These are phyloP conservation scores for Cenococcum geophilum DNA, from an alignment of 495 filamentous ascomycete species.

Conservation along the genomic window DNA sequence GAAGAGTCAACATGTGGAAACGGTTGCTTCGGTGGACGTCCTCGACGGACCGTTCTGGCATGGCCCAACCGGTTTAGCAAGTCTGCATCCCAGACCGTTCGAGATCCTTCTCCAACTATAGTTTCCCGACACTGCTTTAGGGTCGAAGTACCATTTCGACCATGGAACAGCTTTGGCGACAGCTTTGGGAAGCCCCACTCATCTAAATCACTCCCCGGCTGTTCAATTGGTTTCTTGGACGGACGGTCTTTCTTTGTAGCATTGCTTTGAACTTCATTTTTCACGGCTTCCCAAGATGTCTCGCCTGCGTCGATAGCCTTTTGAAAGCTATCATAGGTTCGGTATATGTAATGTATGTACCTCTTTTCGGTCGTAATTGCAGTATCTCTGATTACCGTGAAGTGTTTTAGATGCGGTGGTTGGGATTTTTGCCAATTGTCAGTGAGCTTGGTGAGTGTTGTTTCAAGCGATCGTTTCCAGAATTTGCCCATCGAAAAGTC, in stretches of 20 bases:
- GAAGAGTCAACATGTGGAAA: too few species aligned
- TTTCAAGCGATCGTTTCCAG: constrained; percentile 55
- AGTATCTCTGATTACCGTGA: constrained; percentile 59
- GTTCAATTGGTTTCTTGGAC: neutral
- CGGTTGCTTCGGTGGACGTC: too few species aligned
- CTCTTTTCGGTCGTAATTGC: constrained; percentile 44
- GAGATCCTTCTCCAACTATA: neutral
- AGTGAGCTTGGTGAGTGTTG: constrained; percentile 48
- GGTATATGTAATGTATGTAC: constrained; percentile 50
- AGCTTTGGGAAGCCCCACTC: constrained; percentile 19
- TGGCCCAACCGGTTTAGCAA: neutral
- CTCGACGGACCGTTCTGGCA: too few species aligned
- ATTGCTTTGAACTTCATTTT: neutral
- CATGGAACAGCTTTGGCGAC: neutral
- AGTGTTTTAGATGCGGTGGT: constrained; percentile 55
- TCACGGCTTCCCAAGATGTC: constrained; percentile 55
- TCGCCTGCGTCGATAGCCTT: constrained; percentile 52
- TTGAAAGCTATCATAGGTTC: constrained; percentile 50
- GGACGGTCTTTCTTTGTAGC: neutral
- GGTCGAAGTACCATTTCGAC: neutral
- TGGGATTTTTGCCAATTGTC: constrained; percentile 58
- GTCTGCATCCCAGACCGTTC: neutral
- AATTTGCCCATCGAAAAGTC: constrained; percentile 47
- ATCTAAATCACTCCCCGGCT: constrained; percentile 3
- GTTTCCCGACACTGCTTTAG: neutral